Evolutionary conservation across 495 filamentous ascomycete genomes (phyloP).

Genomic region (Neurospora tetrasperma): DNA sequence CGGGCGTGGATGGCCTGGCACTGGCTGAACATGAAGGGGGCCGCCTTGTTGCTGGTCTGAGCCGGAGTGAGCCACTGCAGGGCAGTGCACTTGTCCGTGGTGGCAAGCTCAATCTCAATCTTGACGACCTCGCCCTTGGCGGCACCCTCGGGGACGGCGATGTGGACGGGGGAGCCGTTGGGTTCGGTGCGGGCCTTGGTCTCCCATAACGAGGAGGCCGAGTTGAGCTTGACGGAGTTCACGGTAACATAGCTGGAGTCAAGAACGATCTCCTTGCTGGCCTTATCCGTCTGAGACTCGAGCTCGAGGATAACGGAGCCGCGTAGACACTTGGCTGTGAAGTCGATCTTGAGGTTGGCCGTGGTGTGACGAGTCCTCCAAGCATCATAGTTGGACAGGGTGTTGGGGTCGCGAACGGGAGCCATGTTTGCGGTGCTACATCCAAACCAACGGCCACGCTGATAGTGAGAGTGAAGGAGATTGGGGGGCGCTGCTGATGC

Average conservation of each 20-base stretch:
- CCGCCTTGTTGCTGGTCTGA: conserved; percentile 86
- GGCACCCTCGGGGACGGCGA: conserved; percentile 54
- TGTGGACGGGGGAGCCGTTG: conserved; percentile 68
- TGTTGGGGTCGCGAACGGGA: conserved; percentile 72
- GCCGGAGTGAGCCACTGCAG: conserved; percentile 86
- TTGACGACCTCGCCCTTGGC: conserved; percentile 52
- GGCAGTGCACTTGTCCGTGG: conserved; percentile 80
- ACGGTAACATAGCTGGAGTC: conserved; percentile 78
- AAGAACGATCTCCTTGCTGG: conserved; percentile 65
- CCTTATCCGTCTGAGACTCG: conserved; percentile 56
- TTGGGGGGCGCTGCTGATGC: conserved; percentile 9
- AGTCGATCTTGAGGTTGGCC: conserved; percentile 71
- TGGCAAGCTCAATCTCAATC: conserved; percentile 49
- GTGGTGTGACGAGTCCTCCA: conserved; percentile 74
- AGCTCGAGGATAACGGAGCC: conserved; percentile 69
- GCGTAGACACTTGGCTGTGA: conserved; percentile 58
- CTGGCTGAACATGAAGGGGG: conserved; percentile 96
- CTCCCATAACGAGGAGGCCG: conserved; percentile 49
- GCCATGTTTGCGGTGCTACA: conserved; percentile 37
- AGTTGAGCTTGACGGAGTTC: conserved; percentile 52
- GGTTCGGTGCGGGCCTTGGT: conserved; percentile 59
- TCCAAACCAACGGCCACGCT: conserved; percentile 19
- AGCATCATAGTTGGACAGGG: conserved; percentile 79
- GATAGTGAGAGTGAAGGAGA: background rate
- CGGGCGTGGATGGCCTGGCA: conserved; percentile 93